phyloP scores from a whole-genome alignment of 371 early-diverging fungal species.

The Syncephalastrum sp. region DNA sequence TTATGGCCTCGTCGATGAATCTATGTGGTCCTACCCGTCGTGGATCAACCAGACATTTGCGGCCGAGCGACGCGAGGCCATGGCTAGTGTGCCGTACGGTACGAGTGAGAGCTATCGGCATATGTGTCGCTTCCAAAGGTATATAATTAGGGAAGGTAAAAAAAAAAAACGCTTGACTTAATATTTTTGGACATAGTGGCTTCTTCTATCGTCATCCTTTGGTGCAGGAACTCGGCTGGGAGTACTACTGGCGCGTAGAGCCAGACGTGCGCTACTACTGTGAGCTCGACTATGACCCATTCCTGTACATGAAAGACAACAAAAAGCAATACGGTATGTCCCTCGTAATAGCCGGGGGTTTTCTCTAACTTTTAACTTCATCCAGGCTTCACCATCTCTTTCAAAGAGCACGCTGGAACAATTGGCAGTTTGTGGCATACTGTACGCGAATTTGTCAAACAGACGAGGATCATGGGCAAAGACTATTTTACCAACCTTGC shows the following conservation, averaged over 20 bases:
- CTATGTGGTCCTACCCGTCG: slow-evolving; percentile 83
- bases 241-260: slow-evolving; percentile 88
- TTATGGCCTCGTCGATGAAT: slow-evolving; percentile 47
- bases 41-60: slow-evolving; percentile 77
- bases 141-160: slow-evolving; percentile 23
- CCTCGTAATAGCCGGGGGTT: background rate
- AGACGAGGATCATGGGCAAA: slow-evolving; percentile 17
- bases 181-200: slow-evolving; percentile 62
- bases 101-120: slow-evolving; percentile 85
- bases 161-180: background rate
- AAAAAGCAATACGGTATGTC: slow-evolving; percentile 71
- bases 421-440: slow-evolving; percentile 73
- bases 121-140: slow-evolving; percentile 85
- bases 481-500: slow-evolving; percentile 37
- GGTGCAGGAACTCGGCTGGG: slow-evolving; percentile 56
- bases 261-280: slow-evolving; percentile 81
- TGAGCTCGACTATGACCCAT: slow-evolving; percentile 81
- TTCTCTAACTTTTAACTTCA: background rate
- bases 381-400: slow-evolving; percentile 65
- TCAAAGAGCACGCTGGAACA: slow-evolving; percentile 71
- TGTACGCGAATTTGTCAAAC: slow-evolving; percentile 58
- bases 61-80: slow-evolving; percentile 42
- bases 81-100: slow-evolving; percentile 84
- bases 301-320: slow-evolving; percentile 71
- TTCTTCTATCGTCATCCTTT: slow-evolving; percentile 78